Conservation (phyloP, 768 basidiomycete genomes). For the Trametes elegans region DNA sequence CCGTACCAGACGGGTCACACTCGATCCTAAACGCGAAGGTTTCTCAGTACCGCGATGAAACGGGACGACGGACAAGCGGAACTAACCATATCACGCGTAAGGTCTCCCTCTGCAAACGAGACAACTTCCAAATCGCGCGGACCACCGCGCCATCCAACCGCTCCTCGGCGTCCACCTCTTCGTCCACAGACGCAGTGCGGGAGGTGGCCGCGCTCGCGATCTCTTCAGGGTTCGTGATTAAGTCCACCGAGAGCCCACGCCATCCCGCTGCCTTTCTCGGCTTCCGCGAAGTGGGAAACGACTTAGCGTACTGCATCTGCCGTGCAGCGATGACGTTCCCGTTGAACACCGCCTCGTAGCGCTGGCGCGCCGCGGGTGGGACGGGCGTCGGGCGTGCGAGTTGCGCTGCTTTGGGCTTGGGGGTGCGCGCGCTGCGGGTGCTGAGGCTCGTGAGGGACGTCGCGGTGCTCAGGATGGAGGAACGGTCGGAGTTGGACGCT, state of each 20-base stretch:
- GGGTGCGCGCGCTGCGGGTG: constrained; percentile 26
- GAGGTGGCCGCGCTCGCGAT: not conserved
- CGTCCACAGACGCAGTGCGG: constrained; percentile 31
- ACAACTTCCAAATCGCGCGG: constrained; percentile 60
- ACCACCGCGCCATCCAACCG: constrained; percentile 56
- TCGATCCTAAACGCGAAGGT: constrained; percentile 52
- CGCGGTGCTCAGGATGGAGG: constrained; percentile 54
- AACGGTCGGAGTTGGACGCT: constrained; percentile 54
- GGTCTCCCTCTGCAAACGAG: constrained; percentile 49
- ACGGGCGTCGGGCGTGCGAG: constrained; percentile 61
- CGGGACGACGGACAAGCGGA: not conserved
- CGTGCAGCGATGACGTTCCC: constrained; percentile 54
- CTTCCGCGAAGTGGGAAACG: constrained; percentile 37
- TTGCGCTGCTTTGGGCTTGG: constrained; percentile 30
- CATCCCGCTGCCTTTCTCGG: constrained; percentile 65
- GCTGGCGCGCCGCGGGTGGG: constrained; percentile 56
- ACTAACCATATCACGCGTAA: constrained; percentile 68
- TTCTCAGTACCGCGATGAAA: not conserved
- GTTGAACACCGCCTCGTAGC: constrained; percentile 69
- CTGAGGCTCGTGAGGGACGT: constrained; percentile 35
- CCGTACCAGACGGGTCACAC: constrained; percentile 55
- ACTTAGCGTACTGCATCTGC: constrained; percentile 28
- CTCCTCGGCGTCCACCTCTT: constrained; percentile 42
- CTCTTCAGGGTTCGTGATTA: constrained; percentile 46
- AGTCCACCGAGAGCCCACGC: constrained; percentile 69